Evolutionary conservation across 768 basidiomycete species (phyloP), one percentile per base, ranked within the genome.

Genomic region (Xerocomus potaroensis): DNA sequence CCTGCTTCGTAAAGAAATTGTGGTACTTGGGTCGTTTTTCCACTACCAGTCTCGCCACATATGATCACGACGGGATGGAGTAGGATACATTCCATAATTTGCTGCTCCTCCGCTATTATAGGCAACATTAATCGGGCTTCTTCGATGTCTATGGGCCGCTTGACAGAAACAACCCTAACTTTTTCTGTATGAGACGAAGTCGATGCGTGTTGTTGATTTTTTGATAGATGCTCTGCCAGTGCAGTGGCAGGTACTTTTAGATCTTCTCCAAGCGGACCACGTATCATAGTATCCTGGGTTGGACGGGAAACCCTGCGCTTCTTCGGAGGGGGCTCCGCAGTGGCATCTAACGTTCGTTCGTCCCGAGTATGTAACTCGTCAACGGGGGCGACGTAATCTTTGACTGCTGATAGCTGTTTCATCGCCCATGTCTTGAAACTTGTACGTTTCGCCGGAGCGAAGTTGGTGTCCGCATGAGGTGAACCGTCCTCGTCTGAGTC

Each of bases 1-100:
- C 96, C 96, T 18, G 89, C 91, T 65, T 99, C 96, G 50, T 86
- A 97, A n/a, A 99, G 73, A 68, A 98, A 97, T 64, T 98, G 96
- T 10, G 96, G 96, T 7, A 98, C 83, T 65, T 98, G 96, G 0
- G 96, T 99, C 1, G 96, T 98, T 71, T 98, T 99, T 37, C 96
- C 96, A 61, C 91, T 94, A 40, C 96, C 96, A 14, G 96, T 99
- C 73, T 99, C 95, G 65, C 96, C 85, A 50, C 83, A 86, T 51
- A 69, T 57, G 30, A 66, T 47, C 23, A 92, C 84, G 6, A 95
- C 87, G 0, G 87, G 81, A 63, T 98, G 83, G 29, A 96, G 71
- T 44, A 91, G 66, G 36, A 99, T 81, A 5, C 91, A 80, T 60
- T 95, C 93, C 83, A 98, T 87, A 45, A 99, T 91, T 2, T 81